A percentile compares a stretch with the other conserved stretches of the same genome.
Evolutionary conservation across 2,329 filamentous ascomycete genomes (phyloP).

Genomic region (Aspergillus sp.): DNA sequence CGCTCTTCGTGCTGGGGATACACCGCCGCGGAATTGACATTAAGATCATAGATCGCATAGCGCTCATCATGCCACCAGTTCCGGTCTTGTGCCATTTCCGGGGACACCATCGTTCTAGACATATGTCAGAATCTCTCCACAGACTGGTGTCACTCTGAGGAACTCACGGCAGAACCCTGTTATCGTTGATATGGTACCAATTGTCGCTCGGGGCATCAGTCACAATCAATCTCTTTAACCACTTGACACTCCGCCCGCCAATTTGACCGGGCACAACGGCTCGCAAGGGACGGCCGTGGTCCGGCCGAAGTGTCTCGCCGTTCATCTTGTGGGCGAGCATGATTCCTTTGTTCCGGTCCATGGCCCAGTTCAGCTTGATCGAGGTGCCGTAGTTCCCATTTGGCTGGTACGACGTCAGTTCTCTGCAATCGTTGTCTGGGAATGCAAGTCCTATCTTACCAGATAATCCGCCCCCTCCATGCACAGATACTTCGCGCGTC

Average conservation of each 20-base stretch:
- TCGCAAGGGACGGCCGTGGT: constrained; percentile 77
- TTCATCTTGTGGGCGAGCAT: constrained; percentile 90
- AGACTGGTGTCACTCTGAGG: not conserved
- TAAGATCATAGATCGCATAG: constrained; percentile 88
- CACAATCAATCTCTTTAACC: constrained; percentile 72
- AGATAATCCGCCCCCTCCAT: constrained; percentile 85
- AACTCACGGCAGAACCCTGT: constrained; percentile 64
- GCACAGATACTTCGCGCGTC: constrained; percentile 70
- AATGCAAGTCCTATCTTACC: constrained; percentile 23
- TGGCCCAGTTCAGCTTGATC: constrained; percentile 77
- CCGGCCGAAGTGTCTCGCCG: constrained; percentile 66
- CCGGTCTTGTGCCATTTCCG: constrained; percentile 66
- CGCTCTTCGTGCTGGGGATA: constrained; percentile 71
- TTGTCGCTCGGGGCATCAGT: constrained; percentile 75
- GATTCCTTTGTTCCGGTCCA: constrained; percentile 73
- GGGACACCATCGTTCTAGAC: constrained; percentile 62
- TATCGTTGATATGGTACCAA: constrained; percentile 94
- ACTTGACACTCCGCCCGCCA: constrained; percentile 85
- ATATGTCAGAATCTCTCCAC: constrained; percentile 4
- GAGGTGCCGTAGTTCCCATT: constrained; percentile 87
- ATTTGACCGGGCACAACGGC: constrained; percentile 85
- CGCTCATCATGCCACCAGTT: constrained; percentile 81
- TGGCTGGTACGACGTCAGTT: constrained; percentile 39
- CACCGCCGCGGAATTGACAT: constrained; percentile 72
- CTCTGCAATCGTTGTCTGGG: not conserved